Base-by-base conservation (phyloP, 2,329 filamentous ascomycete genomes). In the Diaporthe sp. region DNA sequence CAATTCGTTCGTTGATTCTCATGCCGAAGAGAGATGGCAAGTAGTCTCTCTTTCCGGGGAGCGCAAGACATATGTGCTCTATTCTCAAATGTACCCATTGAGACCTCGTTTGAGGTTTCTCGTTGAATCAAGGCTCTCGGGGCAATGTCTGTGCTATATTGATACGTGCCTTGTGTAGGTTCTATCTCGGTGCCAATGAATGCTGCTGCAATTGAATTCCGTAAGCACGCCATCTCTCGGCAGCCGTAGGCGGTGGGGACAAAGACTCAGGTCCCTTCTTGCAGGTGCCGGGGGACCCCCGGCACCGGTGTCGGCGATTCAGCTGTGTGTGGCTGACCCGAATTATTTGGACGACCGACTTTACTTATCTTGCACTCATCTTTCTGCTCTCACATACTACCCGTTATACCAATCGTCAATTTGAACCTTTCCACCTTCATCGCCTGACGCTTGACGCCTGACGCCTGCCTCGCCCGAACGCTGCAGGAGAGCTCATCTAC, bases 221-320 rank as follows among this genome's bases (percentile, higher is more conserved):
- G 37, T 73, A 62, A 76, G 72, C 72, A 75, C 72, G 72, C 68
- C 55, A 75, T 76, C 34, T 17, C 46, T 49, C 37, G 62, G 62
- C 62, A n/a, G 44, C 44, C 5, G 28, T 6, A 8, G 25, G 6
- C 31, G n/a, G 62, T 28, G 31, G 49, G 34, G 4, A n/a, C 2
- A 28, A 4, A 13, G 31, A 31, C 34, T 13, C 22, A 28, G 49
- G 62, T n/a, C 62, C 28, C 46, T 53, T 39, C 12, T 19, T 53
- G 46, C 62, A 68, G 62, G 22, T 51, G 46, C n/a, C 71, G 69
- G 59, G 46, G 5, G 59, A 22, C 5, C 72, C 69, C 74, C 70
- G 73, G 73, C 46, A 69, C 75, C 75, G 75, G 73, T 72, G 59
- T 76, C 75, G 75, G 75, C 73, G 61, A 31, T 61, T 39, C 28